Conservation (phyloP, 805 yeast genomes). For the Hanseniaspora thailandica region DNA sequence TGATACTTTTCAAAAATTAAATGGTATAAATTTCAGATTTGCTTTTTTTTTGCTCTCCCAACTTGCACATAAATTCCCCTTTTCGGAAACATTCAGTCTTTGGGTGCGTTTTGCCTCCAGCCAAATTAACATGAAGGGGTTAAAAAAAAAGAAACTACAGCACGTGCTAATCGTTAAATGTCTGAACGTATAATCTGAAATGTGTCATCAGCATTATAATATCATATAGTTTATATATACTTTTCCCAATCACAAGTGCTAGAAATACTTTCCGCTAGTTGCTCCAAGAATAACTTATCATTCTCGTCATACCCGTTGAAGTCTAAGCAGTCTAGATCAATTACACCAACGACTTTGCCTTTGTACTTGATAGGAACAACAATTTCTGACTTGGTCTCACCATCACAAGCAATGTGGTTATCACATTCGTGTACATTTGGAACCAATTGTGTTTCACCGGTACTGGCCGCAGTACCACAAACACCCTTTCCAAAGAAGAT, state of each 20-base stretch:
- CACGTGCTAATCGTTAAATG: background rate
- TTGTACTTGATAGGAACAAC: constrained; percentile 65
- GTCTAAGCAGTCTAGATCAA: constrained; percentile 72
- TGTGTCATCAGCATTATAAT: background rate
- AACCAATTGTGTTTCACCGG: constrained; percentile 57
- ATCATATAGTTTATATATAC: constrained; percentile 33
- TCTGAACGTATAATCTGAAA: background rate
- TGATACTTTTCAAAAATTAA: too few species aligned
- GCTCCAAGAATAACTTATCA: constrained; percentile 51
- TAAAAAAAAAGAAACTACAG: background rate
- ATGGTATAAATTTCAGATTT: background rate
- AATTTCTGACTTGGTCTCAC: constrained; percentile 83
- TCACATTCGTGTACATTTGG: constrained; percentile 67
- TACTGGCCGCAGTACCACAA: constrained; percentile 72
- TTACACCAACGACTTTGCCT: constrained; percentile 52
- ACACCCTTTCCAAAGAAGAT: constrained; percentile 77
- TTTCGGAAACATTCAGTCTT: background rate
- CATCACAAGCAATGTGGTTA: constrained; percentile 96
- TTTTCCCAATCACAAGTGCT: constrained; percentile 34
- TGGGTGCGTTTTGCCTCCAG: background rate
- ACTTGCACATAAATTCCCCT: background rate
- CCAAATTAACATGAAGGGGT: background rate
- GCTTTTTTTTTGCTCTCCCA: background rate
- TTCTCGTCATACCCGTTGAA: constrained; percentile 52
- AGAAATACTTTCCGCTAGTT: constrained; percentile 42